A percentile compares a stretch with the other conserved stretches of the same genome.
Evolutionary conservation across 2,329 filamentous ascomycete genomes (phyloP).

Genomic region (Tolypocladium endophyticum): DNA sequence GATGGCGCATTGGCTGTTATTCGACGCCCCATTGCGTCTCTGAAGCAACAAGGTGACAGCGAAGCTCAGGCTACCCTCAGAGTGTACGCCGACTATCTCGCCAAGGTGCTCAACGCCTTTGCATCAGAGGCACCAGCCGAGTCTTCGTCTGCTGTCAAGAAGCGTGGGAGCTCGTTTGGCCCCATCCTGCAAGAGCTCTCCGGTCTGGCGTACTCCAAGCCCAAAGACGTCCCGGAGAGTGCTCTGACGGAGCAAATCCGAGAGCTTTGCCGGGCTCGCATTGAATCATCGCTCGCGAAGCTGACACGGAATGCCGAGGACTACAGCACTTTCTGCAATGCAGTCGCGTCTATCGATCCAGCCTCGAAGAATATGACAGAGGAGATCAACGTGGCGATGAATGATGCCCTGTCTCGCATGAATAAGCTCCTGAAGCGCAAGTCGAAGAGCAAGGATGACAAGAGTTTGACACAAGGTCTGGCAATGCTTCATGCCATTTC

Average conservation of each 20-base stretch:
- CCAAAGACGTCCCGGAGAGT: slow-evolving; percentile 28
- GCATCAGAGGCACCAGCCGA: slow-evolving; percentile 10
- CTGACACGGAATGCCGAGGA: slow-evolving; percentile 43
- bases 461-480: slow-evolving; percentile 48
- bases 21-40: slow-evolving; percentile 26
- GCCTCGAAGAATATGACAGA: slow-evolving; percentile 43
- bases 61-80: slow-evolving; percentile 27
- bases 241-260: slow-evolving; percentile 40
- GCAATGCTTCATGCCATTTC: slow-evolving; percentile 75
- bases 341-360: slow-evolving; percentile 42
- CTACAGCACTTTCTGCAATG: slow-evolving; percentile 41
- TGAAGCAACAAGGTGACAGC: slow-evolving; percentile 14
- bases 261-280: slow-evolving; percentile 43
- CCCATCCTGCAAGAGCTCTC: slow-evolving; percentile 41
- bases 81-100: slow-evolving; percentile 43
- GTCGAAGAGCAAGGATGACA: slow-evolving; percentile 22
- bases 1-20: slow-evolving; percentile 40
- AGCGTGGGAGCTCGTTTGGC: slow-evolving; percentile 17
- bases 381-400: slow-evolving; percentile 40
- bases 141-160: slow-evolving; percentile 16
- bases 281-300: slow-evolving; percentile 48
- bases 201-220: slow-evolving; percentile 42
- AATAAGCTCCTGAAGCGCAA: slow-evolving; percentile 38
- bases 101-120: slow-evolving; percentile 35
- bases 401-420: slow-evolving; percentile 41